Conservation (phyloP, 306 rosid genomes). For the Vigna trinervia region DNA sequence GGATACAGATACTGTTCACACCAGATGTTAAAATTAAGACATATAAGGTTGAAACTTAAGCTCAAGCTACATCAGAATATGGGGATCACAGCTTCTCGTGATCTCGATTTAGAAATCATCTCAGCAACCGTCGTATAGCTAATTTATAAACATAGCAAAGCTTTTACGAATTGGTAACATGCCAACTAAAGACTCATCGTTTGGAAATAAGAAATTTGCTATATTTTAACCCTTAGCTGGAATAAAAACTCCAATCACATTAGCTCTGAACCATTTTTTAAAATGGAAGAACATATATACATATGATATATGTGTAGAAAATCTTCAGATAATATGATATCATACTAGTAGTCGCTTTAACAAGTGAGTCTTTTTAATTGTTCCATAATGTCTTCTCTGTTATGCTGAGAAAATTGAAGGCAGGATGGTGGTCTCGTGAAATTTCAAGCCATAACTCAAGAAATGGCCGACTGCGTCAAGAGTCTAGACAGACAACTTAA, state of each 20-base stretch:
- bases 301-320: not conserved
- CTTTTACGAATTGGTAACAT: not conserved
- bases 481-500: too few species aligned
- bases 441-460: too few species aligned
- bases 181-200: not conserved
- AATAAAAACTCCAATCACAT: conserved; percentile 3
- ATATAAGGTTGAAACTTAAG: not conserved
- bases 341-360: too few species aligned
- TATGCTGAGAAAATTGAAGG: too few species aligned
- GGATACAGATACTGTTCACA: not conserved
- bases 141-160: not conserved
- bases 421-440: too few species aligned
- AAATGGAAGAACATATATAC: not conserved
- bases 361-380: too few species aligned
- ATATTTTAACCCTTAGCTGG: not conserved
- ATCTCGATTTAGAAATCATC: conserved; percentile 3
- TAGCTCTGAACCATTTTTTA: not conserved
- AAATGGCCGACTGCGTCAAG: too few species aligned
- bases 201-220: not conserved
- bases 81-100: not conserved
- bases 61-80: not conserved
- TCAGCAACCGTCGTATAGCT: not conserved
- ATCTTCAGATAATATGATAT: not conserved
- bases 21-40: not conserved
- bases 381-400: too few species aligned